phyloP scores from a whole-genome alignment of 1,284 basidiomycete species.

The Apiotrichum veenhuisii region DNA sequence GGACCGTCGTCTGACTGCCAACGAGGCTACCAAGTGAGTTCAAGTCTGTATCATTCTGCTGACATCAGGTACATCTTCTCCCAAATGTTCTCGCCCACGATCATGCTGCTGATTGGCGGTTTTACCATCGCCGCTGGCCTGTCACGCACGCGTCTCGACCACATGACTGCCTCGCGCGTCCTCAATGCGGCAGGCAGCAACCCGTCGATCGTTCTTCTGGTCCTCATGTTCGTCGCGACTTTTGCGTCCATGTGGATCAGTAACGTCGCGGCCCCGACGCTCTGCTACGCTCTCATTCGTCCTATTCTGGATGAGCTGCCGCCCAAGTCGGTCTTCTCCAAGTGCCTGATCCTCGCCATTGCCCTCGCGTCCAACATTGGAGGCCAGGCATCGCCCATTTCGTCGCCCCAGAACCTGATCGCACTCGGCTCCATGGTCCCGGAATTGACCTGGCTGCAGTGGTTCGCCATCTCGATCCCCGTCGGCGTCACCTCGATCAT shows the following conservation, averaged over 20 bases:
- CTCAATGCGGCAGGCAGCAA: constrained; percentile 83
- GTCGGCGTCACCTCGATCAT: constrained; percentile 81
- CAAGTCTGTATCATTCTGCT: constrained; percentile 32
- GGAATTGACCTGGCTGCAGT: constrained; percentile 80
- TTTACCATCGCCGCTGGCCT: constrained; percentile 97
- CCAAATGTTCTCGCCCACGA: constrained; percentile 61
- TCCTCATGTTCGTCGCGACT: constrained; percentile 94
- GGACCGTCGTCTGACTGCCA: constrained; percentile 58
- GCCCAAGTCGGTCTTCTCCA: constrained; percentile 78
- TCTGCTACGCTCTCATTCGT: constrained; percentile 98
- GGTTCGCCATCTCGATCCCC: constrained; percentile 92
- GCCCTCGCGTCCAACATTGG: constrained; percentile 97
- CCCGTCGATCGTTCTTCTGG: constrained; percentile 80
- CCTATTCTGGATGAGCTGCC: constrained; percentile 92
- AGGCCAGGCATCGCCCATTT: constrained; percentile 86
- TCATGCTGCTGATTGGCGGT: constrained; percentile 95
- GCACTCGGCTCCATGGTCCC: constrained; percentile 85
- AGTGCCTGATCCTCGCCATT: constrained; percentile 90
- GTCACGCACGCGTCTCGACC: constrained; percentile 96
- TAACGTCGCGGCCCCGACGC: constrained; percentile 94
- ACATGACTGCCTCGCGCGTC: constrained; percentile 87
- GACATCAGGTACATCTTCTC: constrained; percentile 67
- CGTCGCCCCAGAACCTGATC: constrained; percentile 96
- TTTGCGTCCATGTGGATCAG: constrained; percentile 99
- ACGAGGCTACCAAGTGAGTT: constrained; percentile 72